Conservation (phyloP, 2,329 filamentous ascomycete species). For the Bimuria novae-zelandiae region DNA sequence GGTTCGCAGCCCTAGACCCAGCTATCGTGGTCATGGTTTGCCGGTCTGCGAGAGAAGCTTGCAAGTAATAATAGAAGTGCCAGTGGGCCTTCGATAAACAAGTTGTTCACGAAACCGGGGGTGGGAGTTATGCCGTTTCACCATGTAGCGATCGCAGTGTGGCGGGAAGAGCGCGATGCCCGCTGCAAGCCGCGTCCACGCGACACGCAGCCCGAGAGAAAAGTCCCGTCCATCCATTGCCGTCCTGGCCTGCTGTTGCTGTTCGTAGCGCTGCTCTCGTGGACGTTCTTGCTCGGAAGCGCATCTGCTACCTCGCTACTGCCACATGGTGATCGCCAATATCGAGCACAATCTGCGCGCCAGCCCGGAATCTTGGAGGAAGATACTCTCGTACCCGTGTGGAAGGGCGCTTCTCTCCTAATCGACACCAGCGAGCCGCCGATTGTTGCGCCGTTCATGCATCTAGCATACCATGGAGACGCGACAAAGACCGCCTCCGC, state of each 20-base stretch:
- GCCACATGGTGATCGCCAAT: conserved; percentile 37
- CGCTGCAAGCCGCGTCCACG: conserved; percentile 27
- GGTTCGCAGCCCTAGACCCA: background rate
- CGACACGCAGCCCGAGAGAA: conserved; percentile 23
- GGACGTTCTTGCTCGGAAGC: conserved; percentile 30
- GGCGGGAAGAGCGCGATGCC: conserved; percentile 18
- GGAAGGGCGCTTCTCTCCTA: conserved; percentile 35
- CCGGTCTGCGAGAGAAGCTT: conserved; percentile 14
- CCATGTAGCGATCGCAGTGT: conserved; percentile 29
- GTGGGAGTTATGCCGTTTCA: conserved; percentile 40
- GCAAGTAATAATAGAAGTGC: conserved; percentile 23
- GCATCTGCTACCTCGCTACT: conserved; percentile 25
- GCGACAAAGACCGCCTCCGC: conserved; percentile 27
- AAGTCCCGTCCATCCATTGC: conserved; percentile 14
- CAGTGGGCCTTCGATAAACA: conserved; percentile 7
- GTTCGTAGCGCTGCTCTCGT: conserved; percentile 31
- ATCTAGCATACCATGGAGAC: conserved; percentile 36
- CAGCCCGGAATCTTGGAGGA: conserved; percentile 26
- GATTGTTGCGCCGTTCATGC: conserved; percentile 36
- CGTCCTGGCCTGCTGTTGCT: conserved; percentile 27
- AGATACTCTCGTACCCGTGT: conserved; percentile 22
- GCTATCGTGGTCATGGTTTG: conserved; percentile 27
- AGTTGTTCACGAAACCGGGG: conserved; percentile 21
- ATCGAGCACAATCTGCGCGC: conserved; percentile 21
- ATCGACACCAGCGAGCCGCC: conserved; percentile 39